Conservation (phyloP, 1,284 basidiomycete species). For the Cryptococcus sp. region DNA sequence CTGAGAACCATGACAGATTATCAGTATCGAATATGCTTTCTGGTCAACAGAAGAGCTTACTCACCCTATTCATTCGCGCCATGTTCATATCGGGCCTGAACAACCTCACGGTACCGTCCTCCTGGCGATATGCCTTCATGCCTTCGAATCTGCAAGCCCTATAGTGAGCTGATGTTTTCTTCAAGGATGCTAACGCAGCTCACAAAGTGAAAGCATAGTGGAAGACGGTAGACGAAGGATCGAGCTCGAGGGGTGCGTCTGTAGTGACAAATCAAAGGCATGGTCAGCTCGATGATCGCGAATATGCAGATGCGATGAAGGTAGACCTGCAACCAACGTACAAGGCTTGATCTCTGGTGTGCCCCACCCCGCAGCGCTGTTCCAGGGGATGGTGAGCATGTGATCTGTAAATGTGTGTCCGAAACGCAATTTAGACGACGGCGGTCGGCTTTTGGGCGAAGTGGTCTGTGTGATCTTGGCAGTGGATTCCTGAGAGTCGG, state of each 20-base stretch:
- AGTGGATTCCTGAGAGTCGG: conserved; percentile 55
- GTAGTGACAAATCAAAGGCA: conserved; percentile 2
- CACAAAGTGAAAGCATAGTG: conserved; percentile 75
- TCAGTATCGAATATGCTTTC: conserved; percentile 3
- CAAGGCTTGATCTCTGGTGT: conserved; percentile 81
- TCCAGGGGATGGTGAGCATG: conserved; percentile 87
- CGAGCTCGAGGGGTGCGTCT: conserved; percentile 74
- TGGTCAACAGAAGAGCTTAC: conserved; percentile 19
- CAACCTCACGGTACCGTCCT: conserved; percentile 75
- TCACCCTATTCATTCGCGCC: conserved; percentile 61
- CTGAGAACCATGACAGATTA: conserved; percentile 10
- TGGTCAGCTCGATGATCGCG: neutral
- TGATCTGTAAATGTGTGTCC: conserved; percentile 75
- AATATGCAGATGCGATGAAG: neutral
- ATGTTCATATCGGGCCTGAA: conserved; percentile 99
- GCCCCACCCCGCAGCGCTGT: conserved; percentile 72
- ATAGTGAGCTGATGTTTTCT: neutral
- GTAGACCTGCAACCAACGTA: conserved; percentile 51
- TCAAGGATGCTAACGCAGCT: conserved; percentile 1
- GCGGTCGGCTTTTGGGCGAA: conserved; percentile 52
- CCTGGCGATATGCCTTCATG: conserved; percentile 89
- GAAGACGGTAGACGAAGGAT: conserved; percentile 83
- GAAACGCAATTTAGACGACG: conserved; percentile 55
- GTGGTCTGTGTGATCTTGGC: conserved; percentile 59
- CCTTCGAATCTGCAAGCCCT: conserved; percentile 71